A percentile compares a stretch with the other conserved stretches of the same genome.
Conservation (phyloP, 2,329 filamentous ascomycete genomes). For the Fusarium zealandicum region DNA sequence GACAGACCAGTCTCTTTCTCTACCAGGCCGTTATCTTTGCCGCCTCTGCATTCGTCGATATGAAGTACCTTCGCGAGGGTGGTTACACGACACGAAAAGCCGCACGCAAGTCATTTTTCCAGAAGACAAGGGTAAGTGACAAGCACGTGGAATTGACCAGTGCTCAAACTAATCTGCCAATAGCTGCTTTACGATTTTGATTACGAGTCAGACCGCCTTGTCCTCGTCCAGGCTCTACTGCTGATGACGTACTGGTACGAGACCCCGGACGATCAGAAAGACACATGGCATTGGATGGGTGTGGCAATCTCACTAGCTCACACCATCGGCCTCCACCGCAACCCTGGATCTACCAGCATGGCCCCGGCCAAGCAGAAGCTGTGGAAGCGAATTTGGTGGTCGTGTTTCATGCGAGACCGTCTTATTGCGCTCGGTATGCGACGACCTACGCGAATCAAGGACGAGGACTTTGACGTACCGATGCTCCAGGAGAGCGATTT, state of each 20-base stretch:
- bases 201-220: constrained; percentile 88
- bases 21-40: constrained; percentile 97
- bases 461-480: constrained; percentile 91
- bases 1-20: constrained; percentile 81
- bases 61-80: constrained; percentile 75
- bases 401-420: constrained; percentile 92
- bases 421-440: constrained; percentile 94
- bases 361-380: constrained; percentile 75
- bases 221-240: constrained; percentile 85
- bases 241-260: constrained; percentile 99
- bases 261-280: constrained; percentile 94
- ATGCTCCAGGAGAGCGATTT: constrained; percentile 89
- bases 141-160: constrained; percentile 4
- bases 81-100: constrained; percentile 81
- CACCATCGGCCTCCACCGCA: constrained; percentile 90
- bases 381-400: constrained; percentile 99
- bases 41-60: constrained; percentile 86
- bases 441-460: constrained; percentile 88
- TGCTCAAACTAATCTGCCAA: constrained; percentile 16
- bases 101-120: constrained; percentile 87
- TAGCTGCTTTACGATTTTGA: constrained; percentile 93
- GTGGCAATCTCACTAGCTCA: constrained; percentile 92
- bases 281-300: constrained; percentile 99
- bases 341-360: constrained; percentile 80
- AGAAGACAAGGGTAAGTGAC: constrained; percentile 77